Evolutionary conservation across 2,329 filamentous ascomycete genomes (phyloP), one percentile per base, ranked within the genome.

Genomic region (Rhynchosporium secalis): DNA sequence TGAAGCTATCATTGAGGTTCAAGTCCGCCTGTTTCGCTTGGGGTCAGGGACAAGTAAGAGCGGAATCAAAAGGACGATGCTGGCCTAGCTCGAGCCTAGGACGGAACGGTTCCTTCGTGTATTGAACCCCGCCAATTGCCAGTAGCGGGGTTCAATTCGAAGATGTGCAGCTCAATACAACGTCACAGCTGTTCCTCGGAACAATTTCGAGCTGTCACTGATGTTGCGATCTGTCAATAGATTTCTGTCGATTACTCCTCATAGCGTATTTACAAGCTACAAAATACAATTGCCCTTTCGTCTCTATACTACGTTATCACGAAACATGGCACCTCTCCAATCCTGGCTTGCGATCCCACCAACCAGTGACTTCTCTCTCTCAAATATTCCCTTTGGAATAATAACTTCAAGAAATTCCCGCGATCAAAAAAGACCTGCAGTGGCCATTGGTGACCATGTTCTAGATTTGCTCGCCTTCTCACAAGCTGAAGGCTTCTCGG

Each of bases 331-430:
- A 28, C 66, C 72, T 38, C 66, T 68, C 46, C 69, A 68, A 49
- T 73, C 71, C 52, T 75, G 73, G 73, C 62, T 74, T 9, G 46
- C 66, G 8, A 72, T 75, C 28, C 70, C 72, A 1, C 29, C 66
- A 5, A 46, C 70, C 49, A 71, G 69, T 51, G 65, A 74, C 71
- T 92, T 92, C 76, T 91, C 89, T 12, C 78, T 92, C 56, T 82
- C 85, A 67, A 92, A 92, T 73, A 85, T 92, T 58, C 89, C 89
- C 1, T 92, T 92, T 71, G 89, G 89, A 64, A 86, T 92, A 75
- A 88, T 92, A 69, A 85, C 82, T 83, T 9, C 69, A 77, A 20
- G 65, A 62, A 52, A 73, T 60, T 75, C 77, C 2, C 76, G 77
- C 41, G 66, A 78, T 40, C 74, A 80, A 60, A 81, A 81, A 41